Evolutionary conservation across 129 eudicot genomes (phyloP).

Genomic region (Flaveria sonorensis): DNA sequence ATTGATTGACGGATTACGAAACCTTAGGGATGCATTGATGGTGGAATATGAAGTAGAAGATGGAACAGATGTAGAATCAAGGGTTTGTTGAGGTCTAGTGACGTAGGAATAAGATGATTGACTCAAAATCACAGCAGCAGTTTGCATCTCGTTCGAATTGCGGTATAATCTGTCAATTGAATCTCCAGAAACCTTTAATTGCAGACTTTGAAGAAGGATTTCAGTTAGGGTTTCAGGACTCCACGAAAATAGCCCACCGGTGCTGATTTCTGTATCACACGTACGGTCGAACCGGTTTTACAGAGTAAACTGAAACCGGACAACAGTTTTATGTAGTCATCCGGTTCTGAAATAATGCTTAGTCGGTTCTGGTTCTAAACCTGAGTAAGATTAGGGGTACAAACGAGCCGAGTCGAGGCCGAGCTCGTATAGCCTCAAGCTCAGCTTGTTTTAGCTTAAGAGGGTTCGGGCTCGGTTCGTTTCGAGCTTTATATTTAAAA

Average conservation of each 20-base stretch:
- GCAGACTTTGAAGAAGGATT: not conserved
- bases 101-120: conserved; percentile 43
- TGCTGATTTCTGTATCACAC: not conserved
- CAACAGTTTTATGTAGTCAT: too few species aligned
- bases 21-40: conserved; percentile 51
- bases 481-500: too few species aligned
- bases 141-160: conserved; percentile 39
- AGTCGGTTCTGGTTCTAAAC: too few species aligned
- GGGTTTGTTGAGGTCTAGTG: conserved; percentile 46
- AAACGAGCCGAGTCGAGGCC: too few species aligned
- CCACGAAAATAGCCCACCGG: conserved; percentile 2
- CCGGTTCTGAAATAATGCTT: too few species aligned
- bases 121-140: conserved; percentile 45
- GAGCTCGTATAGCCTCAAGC: too few species aligned
- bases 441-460: too few species aligned
- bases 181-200: not conserved
- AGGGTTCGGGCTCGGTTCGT: too few species aligned
- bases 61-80: conserved; percentile 38
- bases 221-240: conserved; percentile 1
- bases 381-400: too few species aligned
- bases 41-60: conserved; percentile 39
- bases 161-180: not conserved
- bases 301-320: too few species aligned
- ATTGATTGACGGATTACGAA: not conserved
- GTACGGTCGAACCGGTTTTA: too few species aligned